Percentiles rank a stretch among this genome's conserved stretches.
Evolutionary conservation across 2,329 filamentous ascomycete species (phyloP).

Genomic region (Amauroascus niger): DNA sequence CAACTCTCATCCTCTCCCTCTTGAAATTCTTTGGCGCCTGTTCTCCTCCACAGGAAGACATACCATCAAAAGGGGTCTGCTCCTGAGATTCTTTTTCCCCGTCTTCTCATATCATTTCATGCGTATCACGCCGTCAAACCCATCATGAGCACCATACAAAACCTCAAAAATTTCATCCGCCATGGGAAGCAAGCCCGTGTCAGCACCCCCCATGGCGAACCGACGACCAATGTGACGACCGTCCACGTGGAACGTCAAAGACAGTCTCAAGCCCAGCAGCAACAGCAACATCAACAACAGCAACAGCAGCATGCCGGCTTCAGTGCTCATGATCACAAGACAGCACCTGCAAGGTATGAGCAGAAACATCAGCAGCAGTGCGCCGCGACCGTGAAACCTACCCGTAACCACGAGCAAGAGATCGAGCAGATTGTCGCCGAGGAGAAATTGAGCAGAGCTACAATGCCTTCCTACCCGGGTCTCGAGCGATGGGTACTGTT

Average conservation of each 20-base stretch:
- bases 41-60: background rate
- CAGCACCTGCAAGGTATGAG: slow-evolving; percentile 48
- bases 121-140: slow-evolving; percentile 1
- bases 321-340: slow-evolving; percentile 51
- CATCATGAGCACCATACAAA: slow-evolving; percentile 68
- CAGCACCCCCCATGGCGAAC: slow-evolving; percentile 48
- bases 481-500: slow-evolving; percentile 75
- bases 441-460: slow-evolving; percentile 75
- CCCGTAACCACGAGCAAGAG: slow-evolving; percentile 47
- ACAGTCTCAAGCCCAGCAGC: slow-evolving; percentile 40
- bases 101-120: background rate
- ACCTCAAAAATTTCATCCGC: slow-evolving; percentile 95
- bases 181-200: slow-evolving; percentile 90
- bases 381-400: slow-evolving; percentile 41
- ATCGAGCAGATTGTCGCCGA: slow-evolving; percentile 82
- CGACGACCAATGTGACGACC: slow-evolving; percentile 53
- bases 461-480: slow-evolving; percentile 76
- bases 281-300: slow-evolving; percentile 47
- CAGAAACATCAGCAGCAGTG: slow-evolving; percentile 35
- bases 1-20: too few relatives aligned
- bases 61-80: background rate
- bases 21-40: background rate
- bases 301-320: too few relatives aligned
- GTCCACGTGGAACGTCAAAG: slow-evolving; percentile 56
- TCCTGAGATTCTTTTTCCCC: background rate